phyloP scores from a whole-genome alignment of 2,329 filamentous ascomycete species.

The Gnomoniopsis smithogilvyi region DNA sequence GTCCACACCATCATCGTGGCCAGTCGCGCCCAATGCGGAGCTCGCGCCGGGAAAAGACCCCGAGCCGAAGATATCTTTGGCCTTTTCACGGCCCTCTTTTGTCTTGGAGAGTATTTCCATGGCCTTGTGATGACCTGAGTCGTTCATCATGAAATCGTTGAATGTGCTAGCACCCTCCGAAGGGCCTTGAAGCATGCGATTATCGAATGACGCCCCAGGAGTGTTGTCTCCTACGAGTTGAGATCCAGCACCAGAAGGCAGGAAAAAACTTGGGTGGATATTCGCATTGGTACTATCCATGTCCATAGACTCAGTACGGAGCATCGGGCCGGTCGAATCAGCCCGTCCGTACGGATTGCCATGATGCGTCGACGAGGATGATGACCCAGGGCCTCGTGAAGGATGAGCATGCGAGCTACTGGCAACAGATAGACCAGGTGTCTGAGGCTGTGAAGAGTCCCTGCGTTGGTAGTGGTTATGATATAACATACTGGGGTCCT shows the following conservation, averaged over 20 bases:
- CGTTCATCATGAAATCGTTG: slow-evolving; percentile 37
- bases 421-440: slow-evolving; percentile 30
- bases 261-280: slow-evolving; percentile 42
- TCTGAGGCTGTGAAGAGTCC: slow-evolving; percentile 33
- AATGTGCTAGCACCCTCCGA: slow-evolving; percentile 37
- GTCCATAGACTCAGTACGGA: slow-evolving; percentile 37
- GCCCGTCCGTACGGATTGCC: slow-evolving; percentile 27
- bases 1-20: slow-evolving; percentile 33
- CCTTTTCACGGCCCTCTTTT: slow-evolving; percentile 46
- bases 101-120: slow-evolving; percentile 51
- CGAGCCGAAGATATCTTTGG: slow-evolving; percentile 48
- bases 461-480: slow-evolving; percentile 31
- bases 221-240: slow-evolving; percentile 38
- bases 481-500: slow-evolving; percentile 31
- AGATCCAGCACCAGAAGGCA: slow-evolving; percentile 36
- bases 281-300: slow-evolving; percentile 30
- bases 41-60: slow-evolving; percentile 39
- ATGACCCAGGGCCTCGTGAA: slow-evolving; percentile 30
- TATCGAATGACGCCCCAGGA: slow-evolving; percentile 43
- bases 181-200: slow-evolving; percentile 46
- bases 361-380: slow-evolving; percentile 31
- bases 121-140: slow-evolving; percentile 45
- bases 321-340: slow-evolving; percentile 18
- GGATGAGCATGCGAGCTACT: slow-evolving; percentile 32
- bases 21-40: slow-evolving; percentile 5